These are phyloP conservation scores for Flaveria sonorensis DNA, from an alignment of 129 eudicot genomes.

Conservation along the genomic window DNA sequence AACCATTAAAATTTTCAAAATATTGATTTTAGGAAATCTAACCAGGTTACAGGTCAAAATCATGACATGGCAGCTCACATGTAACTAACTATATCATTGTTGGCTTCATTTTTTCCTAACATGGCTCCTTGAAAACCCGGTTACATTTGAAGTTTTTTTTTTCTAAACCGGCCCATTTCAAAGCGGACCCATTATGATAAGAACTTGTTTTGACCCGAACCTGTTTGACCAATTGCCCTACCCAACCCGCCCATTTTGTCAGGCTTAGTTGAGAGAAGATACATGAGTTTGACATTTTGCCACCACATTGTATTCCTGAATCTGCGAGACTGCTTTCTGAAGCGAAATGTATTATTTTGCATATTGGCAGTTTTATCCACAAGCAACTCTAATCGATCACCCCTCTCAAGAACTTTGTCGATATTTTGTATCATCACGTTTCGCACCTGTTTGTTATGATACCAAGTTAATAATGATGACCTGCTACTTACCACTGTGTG, in stretches of 20 bases:
- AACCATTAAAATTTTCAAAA: not conserved
- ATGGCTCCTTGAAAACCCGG: not conserved
- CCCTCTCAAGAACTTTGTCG: conserved; percentile 89
- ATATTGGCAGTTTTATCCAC: conserved; percentile 88
- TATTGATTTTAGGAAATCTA: not conserved
- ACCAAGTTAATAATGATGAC: conserved; percentile 2
- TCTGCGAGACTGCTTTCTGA: conserved; percentile 83
- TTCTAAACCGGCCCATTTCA: not conserved
- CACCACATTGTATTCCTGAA: conserved; percentile 91
- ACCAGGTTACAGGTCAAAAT: not conserved
- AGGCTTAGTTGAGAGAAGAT: conserved; percentile 33
- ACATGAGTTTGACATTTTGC: conserved; percentile 93
- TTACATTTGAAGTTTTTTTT: not conserved
- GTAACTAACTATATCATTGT: not conserved
- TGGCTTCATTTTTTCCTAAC: no score
- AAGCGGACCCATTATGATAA: not conserved
- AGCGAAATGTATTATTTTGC: conserved; percentile 86
- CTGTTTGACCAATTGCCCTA: not conserved
- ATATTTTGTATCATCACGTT: conserved; percentile 90
- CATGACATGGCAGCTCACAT: not conserved
- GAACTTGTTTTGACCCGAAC: not conserved
- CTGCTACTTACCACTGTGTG: conserved; percentile 4
- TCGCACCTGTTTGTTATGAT: conserved; percentile 54
- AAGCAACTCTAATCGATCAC: conserved; percentile 82
- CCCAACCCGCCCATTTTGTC: not conserved